Conservation (phyloP, 163 green algal species). For the Trebouxiophyceae sp. region DNA sequence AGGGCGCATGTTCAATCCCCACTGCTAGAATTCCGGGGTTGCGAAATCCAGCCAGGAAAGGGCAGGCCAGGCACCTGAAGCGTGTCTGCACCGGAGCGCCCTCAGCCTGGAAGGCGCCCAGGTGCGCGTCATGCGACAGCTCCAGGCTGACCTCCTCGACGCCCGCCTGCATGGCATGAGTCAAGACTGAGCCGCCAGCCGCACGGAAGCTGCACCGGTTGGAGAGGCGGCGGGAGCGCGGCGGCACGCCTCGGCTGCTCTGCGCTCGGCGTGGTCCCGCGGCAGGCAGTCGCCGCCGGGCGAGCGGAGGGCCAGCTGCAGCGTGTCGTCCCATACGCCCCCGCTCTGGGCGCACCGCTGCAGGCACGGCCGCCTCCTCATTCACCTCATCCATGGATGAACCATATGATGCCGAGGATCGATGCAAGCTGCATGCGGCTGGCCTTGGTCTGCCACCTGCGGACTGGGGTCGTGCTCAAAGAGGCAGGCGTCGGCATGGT, state of each 20-base stretch:
- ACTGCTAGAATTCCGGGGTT: too few relatives aligned
- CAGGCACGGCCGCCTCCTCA: neutral
- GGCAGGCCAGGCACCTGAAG: too few relatives aligned
- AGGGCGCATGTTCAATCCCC: neutral
- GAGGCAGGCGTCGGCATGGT: too few relatives aligned
- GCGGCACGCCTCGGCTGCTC: too few relatives aligned
- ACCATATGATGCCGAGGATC: neutral
- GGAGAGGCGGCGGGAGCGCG: too few relatives aligned
- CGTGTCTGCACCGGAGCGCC: too few relatives aligned
- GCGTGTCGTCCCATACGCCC: conserved; percentile 68
- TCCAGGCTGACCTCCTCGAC: conserved; percentile 22
- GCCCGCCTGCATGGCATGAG: conserved; percentile 16
- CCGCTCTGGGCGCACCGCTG: conserved; percentile 47
- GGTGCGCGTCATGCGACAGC: conserved; percentile 21
- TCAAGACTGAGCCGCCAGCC: too few relatives aligned
- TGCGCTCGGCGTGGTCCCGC: conserved; percentile 11
- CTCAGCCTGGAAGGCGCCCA: conserved; percentile 4
- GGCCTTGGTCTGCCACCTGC: conserved; percentile 26
- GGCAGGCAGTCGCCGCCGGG: conserved; percentile 44
- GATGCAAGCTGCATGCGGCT: neutral
- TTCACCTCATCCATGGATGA: neutral
- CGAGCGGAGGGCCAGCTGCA: conserved; percentile 15
- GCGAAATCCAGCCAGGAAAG: too few relatives aligned
- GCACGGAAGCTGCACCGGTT: too few relatives aligned
- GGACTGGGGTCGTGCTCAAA: conserved; percentile 64